Conservation (phyloP, 1,139 yeast genomes). For the Oligophagozyma castellii region DNA sequence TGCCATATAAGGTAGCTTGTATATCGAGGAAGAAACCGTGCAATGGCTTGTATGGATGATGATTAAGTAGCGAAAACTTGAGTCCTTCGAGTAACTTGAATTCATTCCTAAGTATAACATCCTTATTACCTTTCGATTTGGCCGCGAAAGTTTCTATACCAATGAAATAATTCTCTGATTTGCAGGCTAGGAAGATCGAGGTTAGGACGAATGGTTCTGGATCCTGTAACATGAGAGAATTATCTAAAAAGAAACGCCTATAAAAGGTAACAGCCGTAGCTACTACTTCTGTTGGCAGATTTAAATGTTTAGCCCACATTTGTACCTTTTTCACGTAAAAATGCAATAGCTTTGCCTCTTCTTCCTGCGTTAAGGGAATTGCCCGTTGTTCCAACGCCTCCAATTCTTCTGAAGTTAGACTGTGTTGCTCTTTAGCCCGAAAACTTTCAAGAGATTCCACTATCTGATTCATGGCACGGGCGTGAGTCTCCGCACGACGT, state of each 20-base stretch:
- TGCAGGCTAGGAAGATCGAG: slow-evolving; percentile 81
- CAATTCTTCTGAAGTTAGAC: slow-evolving; percentile 24
- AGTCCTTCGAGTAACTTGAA: slow-evolving; percentile 61
- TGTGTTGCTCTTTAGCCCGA: slow-evolving; percentile 25
- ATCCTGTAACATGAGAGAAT: slow-evolving; percentile 75
- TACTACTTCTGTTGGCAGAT: slow-evolving; percentile 49
- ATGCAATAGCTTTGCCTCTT: slow-evolving; percentile 52
- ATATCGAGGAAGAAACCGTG: slow-evolving; percentile 88
- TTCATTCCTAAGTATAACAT: slow-evolving; percentile 64
- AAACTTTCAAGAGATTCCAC: slow-evolving; percentile 26
- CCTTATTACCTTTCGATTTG: slow-evolving; percentile 48
- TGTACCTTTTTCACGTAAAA: slow-evolving; percentile 63
- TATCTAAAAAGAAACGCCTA: slow-evolving; percentile 62
- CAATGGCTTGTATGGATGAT: slow-evolving; percentile 75
- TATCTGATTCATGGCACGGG: slow-evolving; percentile 35
- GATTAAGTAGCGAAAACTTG: slow-evolving; percentile 68
- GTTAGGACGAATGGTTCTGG: slow-evolving; percentile 78
- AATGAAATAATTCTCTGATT: slow-evolving; percentile 81
- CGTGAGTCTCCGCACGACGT: slow-evolving; percentile 36
- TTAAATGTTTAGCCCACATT: slow-evolving; percentile 41
- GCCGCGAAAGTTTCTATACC: slow-evolving; percentile 72
- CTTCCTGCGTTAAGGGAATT: slow-evolving; percentile 45
- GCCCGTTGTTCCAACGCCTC: slow-evolving; percentile 29
- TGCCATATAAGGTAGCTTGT: slow-evolving; percentile 44
- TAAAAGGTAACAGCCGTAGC: slow-evolving; percentile 83